phyloP scores from a whole-genome alignment of 768 basidiomycete species.

The Pisolithus marmoratus region DNA sequence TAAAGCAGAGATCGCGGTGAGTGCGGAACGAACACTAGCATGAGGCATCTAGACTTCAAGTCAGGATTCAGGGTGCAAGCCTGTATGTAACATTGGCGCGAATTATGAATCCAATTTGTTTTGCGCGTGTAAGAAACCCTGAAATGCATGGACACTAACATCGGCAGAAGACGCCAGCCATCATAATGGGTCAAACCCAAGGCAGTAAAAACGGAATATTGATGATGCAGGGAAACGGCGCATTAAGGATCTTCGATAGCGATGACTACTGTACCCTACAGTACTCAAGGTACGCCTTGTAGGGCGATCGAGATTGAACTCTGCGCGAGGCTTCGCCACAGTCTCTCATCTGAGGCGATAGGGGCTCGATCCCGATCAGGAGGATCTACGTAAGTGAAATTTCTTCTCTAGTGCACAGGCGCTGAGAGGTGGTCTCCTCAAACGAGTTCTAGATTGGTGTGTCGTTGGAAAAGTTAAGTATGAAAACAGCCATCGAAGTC shows the following conservation, averaged over 20 bases:
- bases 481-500: slow-evolving; percentile 15
- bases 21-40: no score
- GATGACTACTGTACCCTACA: not conserved
- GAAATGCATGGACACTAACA: no score
- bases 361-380: not conserved
- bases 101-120: no score
- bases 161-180: no score
- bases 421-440: not conserved
- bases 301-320: not conserved
- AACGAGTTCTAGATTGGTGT: not conserved
- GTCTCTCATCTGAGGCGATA: not conserved
- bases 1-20: no score
- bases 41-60: no score
- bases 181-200: no score
- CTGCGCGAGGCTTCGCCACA: not conserved
- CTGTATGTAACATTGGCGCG: no score
- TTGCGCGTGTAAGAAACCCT: no score
- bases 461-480: slow-evolving; percentile 13
- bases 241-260: not conserved
- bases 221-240: no score
- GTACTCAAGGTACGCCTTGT: not conserved
- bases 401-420: not conserved
- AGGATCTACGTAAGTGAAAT: not conserved
- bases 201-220: no score
- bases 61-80: no score